These are phyloP conservation scores for Penicillium sp. DNA, from an alignment of 2,329 filamentous ascomycete species.

Conservation along the genomic window DNA sequence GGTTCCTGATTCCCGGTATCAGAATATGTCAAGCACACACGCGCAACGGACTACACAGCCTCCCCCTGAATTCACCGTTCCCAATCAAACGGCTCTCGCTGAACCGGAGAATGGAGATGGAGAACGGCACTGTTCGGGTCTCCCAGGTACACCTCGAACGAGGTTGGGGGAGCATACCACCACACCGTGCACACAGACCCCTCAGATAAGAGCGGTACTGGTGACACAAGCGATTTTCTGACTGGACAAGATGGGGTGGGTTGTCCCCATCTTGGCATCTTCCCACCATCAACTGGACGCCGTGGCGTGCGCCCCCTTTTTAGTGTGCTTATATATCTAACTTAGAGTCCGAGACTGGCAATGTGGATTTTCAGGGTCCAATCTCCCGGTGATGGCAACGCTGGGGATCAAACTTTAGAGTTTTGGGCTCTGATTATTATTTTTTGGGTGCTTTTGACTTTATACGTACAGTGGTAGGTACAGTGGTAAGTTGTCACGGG, in stretches of 20 bases:
- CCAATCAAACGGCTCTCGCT: constrained; percentile 7
- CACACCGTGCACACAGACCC: constrained; percentile 19
- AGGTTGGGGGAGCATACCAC: background rate
- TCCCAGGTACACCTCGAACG: background rate
- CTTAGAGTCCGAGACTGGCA: background rate
- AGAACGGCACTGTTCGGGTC: background rate
- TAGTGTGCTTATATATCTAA: constrained; percentile 1
- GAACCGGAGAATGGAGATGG: constrained; percentile 22
- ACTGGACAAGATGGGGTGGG: background rate
- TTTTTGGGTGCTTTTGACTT: background rate
- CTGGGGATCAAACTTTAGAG: constrained; percentile 18
- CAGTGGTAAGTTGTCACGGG: background rate
- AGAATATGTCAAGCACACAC: constrained; percentile 11
- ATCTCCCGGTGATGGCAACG: constrained; percentile 9
- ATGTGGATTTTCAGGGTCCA: constrained; percentile 26
- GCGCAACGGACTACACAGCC: constrained; percentile 23
- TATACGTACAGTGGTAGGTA: too few species aligned
- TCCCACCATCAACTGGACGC: background rate
- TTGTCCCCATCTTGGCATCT: background rate
- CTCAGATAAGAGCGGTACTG: constrained; percentile 17
- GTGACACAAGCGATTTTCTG: constrained; percentile 10
- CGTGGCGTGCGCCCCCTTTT: background rate
- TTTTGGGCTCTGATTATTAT: constrained; percentile 8
- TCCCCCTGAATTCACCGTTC: constrained; percentile 26
- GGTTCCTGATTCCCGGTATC: constrained; percentile 11